A percentile compares a stretch with the other conserved stretches of the same genome.
phyloP scores from a whole-genome alignment of 2,329 filamentous ascomycete species.

The Verticillium dahliae region DNA sequence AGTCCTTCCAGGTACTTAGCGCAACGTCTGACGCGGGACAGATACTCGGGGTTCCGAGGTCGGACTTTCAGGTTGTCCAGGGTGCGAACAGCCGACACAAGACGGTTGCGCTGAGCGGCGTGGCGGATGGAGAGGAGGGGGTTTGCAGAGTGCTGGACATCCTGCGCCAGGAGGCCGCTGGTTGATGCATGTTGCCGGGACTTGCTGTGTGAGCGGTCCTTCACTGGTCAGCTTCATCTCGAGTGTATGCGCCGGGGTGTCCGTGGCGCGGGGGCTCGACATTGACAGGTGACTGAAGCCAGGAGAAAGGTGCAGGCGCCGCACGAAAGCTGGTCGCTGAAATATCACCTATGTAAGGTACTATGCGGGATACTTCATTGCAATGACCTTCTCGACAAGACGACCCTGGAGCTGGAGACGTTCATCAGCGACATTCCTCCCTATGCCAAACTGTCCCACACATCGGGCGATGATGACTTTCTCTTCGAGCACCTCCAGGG shows the following conservation, averaged over 20 bases:
- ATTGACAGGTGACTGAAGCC: no score
- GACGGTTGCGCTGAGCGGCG: slow-evolving; percentile 38
- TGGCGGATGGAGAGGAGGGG: slow-evolving; percentile 22
- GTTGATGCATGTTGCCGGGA: no score
- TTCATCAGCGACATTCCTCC: slow-evolving; percentile 11
- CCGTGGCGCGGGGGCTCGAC: no score
- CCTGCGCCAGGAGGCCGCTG: slow-evolving; percentile 10
- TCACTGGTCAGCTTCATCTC: no score
- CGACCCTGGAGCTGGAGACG: slow-evolving; percentile 6
- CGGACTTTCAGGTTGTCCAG: slow-evolving; percentile 54
- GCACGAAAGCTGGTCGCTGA: no score
- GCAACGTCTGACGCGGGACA: slow-evolving; percentile 18
- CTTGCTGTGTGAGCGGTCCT: no score
- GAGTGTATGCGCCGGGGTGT: background rate
- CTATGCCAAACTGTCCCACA: slow-evolving; percentile 21
- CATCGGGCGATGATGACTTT: slow-evolving; percentile 17
- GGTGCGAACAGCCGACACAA: slow-evolving; percentile 62
- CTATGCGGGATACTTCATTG: no score
- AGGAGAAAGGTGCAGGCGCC: no score
- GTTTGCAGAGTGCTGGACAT: slow-evolving; percentile 17
- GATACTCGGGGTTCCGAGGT: slow-evolving; percentile 56
- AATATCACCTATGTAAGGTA: no score
- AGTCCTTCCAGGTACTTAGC: no score
- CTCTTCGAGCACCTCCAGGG: slow-evolving; percentile 12
- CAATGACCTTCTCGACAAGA: slow-evolving; percentile 12